Conservation (phyloP, 352 stramenopile species). For the Globisporangium nodosum region DNA sequence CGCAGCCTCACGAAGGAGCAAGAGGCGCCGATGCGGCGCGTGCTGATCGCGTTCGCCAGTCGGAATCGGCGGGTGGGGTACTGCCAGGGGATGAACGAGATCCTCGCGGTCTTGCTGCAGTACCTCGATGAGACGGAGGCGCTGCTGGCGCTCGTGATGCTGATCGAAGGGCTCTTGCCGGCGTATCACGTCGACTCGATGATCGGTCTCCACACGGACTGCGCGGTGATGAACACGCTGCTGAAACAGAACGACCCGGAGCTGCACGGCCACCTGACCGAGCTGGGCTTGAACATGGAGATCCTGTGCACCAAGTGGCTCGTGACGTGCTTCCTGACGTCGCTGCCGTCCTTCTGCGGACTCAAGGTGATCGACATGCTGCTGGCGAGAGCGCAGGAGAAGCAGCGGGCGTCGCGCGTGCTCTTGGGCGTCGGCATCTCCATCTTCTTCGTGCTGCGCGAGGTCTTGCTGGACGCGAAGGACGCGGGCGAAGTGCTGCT, state of each 20-base stretch:
- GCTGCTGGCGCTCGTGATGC: constrained; percentile 50
- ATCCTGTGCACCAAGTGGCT: constrained; percentile 87
- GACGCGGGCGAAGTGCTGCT: constrained; percentile 77
- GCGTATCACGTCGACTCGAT: constrained; percentile 83
- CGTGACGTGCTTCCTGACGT: constrained; percentile 83
- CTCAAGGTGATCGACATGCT: constrained; percentile 83
- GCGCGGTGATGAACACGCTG: constrained; percentile 77
- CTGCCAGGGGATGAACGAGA: constrained; percentile 86
- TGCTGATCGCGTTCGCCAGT: constrained; percentile 68
- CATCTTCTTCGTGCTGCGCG: constrained; percentile 69
- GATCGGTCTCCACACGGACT: constrained; percentile 81
- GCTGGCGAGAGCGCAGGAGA: constrained; percentile 49
- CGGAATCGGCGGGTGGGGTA: constrained; percentile 76
- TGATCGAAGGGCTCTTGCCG: constrained; percentile 72
- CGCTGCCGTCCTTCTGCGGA: constrained; percentile 54
- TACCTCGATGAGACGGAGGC: constrained; percentile 61
- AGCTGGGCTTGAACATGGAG: constrained; percentile 82
- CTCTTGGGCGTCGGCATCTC: constrained; percentile 69
- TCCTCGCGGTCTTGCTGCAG: constrained; percentile 63
- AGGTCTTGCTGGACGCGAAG: constrained; percentile 52
- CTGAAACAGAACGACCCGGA: constrained; percentile 71
- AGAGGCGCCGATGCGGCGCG: constrained; percentile 49
- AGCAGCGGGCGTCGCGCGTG: constrained; percentile 62
- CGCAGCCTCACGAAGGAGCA: constrained; percentile 50
- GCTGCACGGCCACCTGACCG: constrained; percentile 60